Evolutionary conservation across 2,329 filamentous ascomycete species (phyloP), one percentile per base, ranked within the genome.

Genomic region (Didymella exigua): DNA sequence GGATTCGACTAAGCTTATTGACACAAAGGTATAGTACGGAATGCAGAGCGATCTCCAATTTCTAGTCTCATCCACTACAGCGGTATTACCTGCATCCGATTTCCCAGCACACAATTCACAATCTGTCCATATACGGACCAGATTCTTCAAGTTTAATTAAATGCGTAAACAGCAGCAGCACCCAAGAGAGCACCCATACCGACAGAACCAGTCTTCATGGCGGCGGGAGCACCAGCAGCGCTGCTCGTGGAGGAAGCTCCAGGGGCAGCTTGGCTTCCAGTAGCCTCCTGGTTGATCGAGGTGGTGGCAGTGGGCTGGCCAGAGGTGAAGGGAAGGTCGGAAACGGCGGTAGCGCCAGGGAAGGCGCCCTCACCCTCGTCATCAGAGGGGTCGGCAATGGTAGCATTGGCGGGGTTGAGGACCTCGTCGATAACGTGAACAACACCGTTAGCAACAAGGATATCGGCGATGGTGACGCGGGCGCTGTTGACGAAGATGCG

Each of bases 341-440:
- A 77, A 23, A 71, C 82, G 7, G 79, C 77, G 5, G 76, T 78
- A 4, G 83, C 86, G 21, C 61, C 62, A 51, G 75, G 74, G 73
- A 84, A 89, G 1, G 81, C 86, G 4, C 82, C 78, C 0, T 76
- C 67, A 31, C 83, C 81, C 1, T 79, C 78, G 0, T 76, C 69
- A 14, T 78, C 76, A 14, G 74, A 67, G 1, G 79, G 65, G 19
- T 79, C 62, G 5, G 81, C 79, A n/a, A 71, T 66, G 4, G 75
- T 77, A 5, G 75, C 74, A 65, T 82, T 81, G 59, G 76, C 71
- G 10, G 71, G 71, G 75, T 87, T 87, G 43, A 88, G 75, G 31
- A 87, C 84, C 56, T 78, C 77, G 65, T 89, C 84, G 11, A 79
- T 78, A 29, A 84, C 81, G 58, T 84, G 76, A 4, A 81, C 68